Percentiles rank a stretch among this genome's conserved stretches.
phyloP scores from a whole-genome alignment of 805 yeast species.

The Starmerella geochares region DNA sequence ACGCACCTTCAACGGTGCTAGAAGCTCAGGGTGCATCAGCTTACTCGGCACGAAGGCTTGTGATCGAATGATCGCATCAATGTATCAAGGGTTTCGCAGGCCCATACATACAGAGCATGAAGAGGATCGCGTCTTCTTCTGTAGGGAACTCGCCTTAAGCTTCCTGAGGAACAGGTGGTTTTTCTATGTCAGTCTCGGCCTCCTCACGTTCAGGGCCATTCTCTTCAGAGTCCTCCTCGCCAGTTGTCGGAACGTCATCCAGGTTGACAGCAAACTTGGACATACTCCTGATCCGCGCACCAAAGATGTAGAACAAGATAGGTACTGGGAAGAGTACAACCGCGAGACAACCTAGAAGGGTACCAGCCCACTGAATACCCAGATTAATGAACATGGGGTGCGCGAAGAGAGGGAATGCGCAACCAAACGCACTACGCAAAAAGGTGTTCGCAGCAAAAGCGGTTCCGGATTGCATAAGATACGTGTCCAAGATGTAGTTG shows the following conservation, averaged over 20 bases:
- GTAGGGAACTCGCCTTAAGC: too few relatives aligned
- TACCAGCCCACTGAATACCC: constrained; percentile 73
- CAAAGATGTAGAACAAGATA: constrained; percentile 49
- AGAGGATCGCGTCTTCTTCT: too few relatives aligned
- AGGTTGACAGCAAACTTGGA: constrained; percentile 47
- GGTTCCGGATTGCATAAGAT: constrained; percentile 63
- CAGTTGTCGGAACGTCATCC: constrained; percentile 13
- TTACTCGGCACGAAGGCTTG: too few relatives aligned
- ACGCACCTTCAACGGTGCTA: too few relatives aligned
- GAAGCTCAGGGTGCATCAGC: too few relatives aligned
- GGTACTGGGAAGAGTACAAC: constrained; percentile 57
- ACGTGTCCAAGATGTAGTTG: constrained; percentile 64
- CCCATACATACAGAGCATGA: too few relatives aligned
- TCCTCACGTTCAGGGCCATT: too few relatives aligned
- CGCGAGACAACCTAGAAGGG: constrained; percentile 55
- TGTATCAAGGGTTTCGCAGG: too few relatives aligned
- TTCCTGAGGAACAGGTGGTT: too few relatives aligned
- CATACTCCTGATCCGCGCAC: constrained; percentile 44
- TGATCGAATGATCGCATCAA: too few relatives aligned
- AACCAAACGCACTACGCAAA: constrained; percentile 58
- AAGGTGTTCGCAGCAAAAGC: constrained; percentile 67
- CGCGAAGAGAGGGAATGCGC: constrained; percentile 64
- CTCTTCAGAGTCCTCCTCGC: too few relatives aligned
- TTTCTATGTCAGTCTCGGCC: too few relatives aligned
- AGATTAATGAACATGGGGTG: constrained; percentile 56